These are phyloP conservation scores for Metschnikowia matae DNA, from an alignment of 805 yeast genomes.

Conservation along the genomic window DNA sequence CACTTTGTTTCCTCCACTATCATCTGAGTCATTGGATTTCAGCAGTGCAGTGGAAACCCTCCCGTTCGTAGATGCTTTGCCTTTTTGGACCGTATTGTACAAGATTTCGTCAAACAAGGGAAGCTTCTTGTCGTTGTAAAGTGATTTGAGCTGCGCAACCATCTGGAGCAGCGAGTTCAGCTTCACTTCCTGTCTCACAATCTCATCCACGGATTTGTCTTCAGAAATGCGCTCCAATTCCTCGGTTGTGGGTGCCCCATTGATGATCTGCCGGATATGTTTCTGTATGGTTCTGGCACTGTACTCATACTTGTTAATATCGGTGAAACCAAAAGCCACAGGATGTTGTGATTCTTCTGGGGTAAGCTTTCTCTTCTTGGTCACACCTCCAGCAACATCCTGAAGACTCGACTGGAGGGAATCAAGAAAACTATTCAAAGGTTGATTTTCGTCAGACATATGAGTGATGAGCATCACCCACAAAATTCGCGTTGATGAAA, in stretches of 20 bases:
- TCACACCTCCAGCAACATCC: background rate
- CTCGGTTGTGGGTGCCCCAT: conserved; percentile 52
- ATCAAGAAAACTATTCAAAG: background rate
- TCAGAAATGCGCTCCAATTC: conserved; percentile 35
- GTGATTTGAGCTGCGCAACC: conserved; percentile 56
- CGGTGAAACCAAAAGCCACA: conserved; percentile 28
- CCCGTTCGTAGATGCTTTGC: background rate
- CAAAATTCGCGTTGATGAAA: background rate
- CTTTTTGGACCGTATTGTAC: conserved; percentile 30
- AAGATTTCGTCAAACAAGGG: conserved; percentile 51
- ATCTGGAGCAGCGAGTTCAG: conserved; percentile 53
- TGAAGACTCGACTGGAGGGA: background rate
- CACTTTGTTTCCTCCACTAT: too few relatives aligned
- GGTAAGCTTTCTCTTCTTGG: background rate
- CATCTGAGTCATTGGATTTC: background rate
- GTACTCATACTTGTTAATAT: conserved; percentile 38
- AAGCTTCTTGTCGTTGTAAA: conserved; percentile 47
- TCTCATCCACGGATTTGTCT: conserved; percentile 33
- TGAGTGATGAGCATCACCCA: background rate
- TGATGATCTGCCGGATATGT: conserved; percentile 30
- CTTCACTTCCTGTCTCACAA: conserved; percentile 47
- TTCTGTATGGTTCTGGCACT: conserved; percentile 43
- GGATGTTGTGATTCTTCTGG: background rate
- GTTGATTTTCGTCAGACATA: background rate
- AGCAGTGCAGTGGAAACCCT: background rate